phyloP scores from a whole-genome alignment of 1,284 basidiomycete genomes.

The Pholiota adiposa region DNA sequence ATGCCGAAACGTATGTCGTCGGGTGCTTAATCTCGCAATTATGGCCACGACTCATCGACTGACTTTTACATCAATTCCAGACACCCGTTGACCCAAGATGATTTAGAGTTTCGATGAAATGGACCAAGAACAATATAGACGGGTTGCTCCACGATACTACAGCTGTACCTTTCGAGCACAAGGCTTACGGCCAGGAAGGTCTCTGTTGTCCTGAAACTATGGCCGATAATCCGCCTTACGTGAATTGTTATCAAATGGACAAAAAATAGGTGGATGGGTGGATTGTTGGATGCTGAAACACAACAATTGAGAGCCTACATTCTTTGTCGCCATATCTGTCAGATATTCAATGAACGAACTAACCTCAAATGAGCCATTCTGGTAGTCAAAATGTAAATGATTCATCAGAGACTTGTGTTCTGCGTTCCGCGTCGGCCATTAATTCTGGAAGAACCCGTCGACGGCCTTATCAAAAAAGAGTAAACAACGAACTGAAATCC shows the following conservation, averaged over 20 bases:
- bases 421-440: constrained; percentile 6
- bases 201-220: not conserved
- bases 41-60: not conserved
- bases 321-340: not conserved
- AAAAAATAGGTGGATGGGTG: not conserved
- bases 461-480: constrained; percentile 10
- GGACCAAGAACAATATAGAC: not conserved
- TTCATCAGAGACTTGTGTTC: not conserved
- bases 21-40: not conserved
- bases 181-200: not conserved
- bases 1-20: not conserved
- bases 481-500: constrained; percentile 16
- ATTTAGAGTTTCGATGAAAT: not conserved
- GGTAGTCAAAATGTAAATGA: not conserved
- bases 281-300: not conserved
- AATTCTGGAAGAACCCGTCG: constrained; percentile 3
- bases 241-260: not conserved
- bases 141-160: not conserved
- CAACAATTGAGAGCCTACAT: not conserved
- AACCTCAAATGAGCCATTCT: not conserved
- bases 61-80: not conserved
- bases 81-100: not conserved
- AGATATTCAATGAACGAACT: not conserved
- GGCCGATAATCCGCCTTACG: not conserved
- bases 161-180: not conserved